Percentiles rank a stretch among this genome's conserved stretches.
Conservation (phyloP, 1,139 yeast species). For the Scheffersomyces stambukii region DNA sequence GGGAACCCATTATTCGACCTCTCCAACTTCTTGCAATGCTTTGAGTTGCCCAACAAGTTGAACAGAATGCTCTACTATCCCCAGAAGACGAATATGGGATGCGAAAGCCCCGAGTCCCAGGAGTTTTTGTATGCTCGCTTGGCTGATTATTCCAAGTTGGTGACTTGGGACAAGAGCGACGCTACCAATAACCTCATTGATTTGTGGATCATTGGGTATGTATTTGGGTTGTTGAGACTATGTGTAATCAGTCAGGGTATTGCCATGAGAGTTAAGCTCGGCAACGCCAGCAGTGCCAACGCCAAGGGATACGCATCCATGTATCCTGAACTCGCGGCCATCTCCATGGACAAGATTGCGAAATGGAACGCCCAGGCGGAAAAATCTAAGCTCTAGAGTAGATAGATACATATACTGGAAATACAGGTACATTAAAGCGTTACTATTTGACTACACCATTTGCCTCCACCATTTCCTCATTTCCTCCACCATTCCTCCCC, state of each 20-base stretch:
- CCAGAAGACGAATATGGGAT: conserved; percentile 30
- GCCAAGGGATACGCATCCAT: conserved; percentile 44
- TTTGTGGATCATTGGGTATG: conserved; percentile 54
- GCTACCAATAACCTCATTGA: conserved; percentile 36
- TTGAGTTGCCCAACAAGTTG: conserved; percentile 40
- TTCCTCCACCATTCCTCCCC: background rate
- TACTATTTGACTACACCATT: too few relatives aligned
- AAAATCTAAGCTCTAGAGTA: background rate
- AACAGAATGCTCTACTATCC: conserved; percentile 28
- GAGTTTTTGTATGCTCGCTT: conserved; percentile 22
- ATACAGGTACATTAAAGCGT: too few relatives aligned
- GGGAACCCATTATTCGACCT: conserved; percentile 67
- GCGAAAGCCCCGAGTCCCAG: conserved; percentile 28
- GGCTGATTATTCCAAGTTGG: conserved; percentile 12
- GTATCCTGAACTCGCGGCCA: conserved; percentile 42
- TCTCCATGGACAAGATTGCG: conserved; percentile 21
- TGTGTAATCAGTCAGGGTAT: conserved; percentile 67
- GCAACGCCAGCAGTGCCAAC: conserved; percentile 57
- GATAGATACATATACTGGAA: too few relatives aligned
- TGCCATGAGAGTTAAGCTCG: conserved; percentile 55
- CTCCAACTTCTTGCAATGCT: conserved; percentile 59
- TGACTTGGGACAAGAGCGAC: conserved; percentile 31
- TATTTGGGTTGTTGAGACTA: conserved; percentile 56
- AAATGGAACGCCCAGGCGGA: conserved; percentile 3
- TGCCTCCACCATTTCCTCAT: too few relatives aligned